phyloP scores from a whole-genome alignment of 768 basidiomycete genomes.

The Boletus rubroflammeus region DNA sequence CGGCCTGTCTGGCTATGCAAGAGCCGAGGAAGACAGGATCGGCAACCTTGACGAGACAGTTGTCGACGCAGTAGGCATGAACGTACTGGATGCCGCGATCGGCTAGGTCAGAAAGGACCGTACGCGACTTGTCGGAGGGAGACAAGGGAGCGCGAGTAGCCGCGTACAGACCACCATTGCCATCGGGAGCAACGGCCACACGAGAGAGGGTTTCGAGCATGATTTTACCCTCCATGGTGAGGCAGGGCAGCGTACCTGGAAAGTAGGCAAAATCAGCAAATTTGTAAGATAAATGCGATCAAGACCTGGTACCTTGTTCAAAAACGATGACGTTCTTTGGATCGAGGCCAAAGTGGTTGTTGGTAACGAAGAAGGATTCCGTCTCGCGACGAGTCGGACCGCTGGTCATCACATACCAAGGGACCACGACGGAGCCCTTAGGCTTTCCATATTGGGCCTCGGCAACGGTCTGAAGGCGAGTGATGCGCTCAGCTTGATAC shows the following conservation, averaged over 20 bases:
- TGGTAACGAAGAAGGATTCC: constrained; percentile 74
- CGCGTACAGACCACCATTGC: constrained; percentile 96
- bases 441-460: constrained; percentile 51
- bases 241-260: constrained; percentile 90
- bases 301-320: constrained; percentile 74
- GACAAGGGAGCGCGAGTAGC: constrained; percentile 80
- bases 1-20: constrained; percentile 82
- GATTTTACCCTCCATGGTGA: constrained; percentile 92
- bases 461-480: constrained; percentile 75
- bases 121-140: constrained; percentile 51
- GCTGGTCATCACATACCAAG: constrained; percentile 99
- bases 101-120: constrained; percentile 81
- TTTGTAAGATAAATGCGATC: background rate
- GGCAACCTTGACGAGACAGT: constrained; percentile 95
- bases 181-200: constrained; percentile 95
- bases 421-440: constrained; percentile 64
- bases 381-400: constrained; percentile 90
- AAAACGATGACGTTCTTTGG: constrained; percentile 85
- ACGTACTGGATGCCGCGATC: constrained; percentile 79
- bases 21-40: constrained; percentile 97
- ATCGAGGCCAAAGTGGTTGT: constrained; percentile 79
- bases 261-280: background rate
- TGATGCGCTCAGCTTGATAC: constrained; percentile 95
- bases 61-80: constrained; percentile 97
- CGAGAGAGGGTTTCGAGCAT: constrained; percentile 74